phyloP scores from a whole-genome alignment of 495 filamentous ascomycete species.

The Annulohypoxylon stygium region DNA sequence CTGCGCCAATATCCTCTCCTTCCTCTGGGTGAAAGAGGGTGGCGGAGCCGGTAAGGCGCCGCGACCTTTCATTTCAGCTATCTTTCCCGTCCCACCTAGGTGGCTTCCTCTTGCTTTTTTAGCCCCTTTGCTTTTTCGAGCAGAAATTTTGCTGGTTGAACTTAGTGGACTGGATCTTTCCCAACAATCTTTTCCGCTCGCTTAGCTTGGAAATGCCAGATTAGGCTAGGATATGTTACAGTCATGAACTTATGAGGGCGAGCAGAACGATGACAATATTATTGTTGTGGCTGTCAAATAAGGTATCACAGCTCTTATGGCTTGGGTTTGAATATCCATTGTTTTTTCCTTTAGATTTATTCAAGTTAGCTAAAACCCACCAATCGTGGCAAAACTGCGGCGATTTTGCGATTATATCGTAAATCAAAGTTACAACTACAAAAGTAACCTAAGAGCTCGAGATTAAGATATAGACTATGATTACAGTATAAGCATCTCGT shows the following conservation, averaged over 20 bases:
- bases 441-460: neutral
- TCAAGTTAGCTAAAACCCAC: neutral
- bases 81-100: neutral
- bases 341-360: neutral
- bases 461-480: neutral
- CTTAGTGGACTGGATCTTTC: no score
- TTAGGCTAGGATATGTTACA: no score
- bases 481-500: neutral
- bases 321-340: neutral
- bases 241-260: no score
- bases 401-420: neutral
- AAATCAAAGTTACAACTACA: neutral
- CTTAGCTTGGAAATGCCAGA: no score
- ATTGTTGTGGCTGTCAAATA: neutral
- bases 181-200: no score
- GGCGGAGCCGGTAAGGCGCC: constrained; percentile 43
- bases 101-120: neutral
- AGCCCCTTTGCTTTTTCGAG: no score
- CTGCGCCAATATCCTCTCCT: constrained; percentile 72
- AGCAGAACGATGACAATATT: no score
- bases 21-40: constrained; percentile 68
- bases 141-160: no score
- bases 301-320: neutral
- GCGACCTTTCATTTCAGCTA: constrained; percentile 9
- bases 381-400: constrained; percentile 8